These are phyloP conservation scores for Sarcomyxa edulis DNA, from an alignment of 768 basidiomycete genomes.

Conservation along the genomic window DNA sequence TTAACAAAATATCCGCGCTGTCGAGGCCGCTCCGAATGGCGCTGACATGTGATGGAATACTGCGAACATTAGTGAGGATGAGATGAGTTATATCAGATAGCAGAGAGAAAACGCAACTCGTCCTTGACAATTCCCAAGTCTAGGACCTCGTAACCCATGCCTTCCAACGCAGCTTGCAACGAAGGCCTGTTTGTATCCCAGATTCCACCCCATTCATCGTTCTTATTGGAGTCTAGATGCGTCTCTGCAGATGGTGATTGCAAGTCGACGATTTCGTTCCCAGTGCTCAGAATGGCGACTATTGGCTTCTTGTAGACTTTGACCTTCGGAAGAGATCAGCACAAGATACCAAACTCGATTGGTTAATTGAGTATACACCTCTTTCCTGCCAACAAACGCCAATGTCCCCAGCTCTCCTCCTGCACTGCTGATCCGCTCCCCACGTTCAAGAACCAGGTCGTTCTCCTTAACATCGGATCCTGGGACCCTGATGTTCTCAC, in stretches of 20 bases:
- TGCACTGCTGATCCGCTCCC: conserved; percentile 52
- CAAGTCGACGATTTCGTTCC: conserved; percentile 74
- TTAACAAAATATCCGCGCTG: conserved; percentile 68
- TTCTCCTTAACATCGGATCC: conserved; percentile 72
- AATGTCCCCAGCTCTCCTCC: conserved; percentile 86
- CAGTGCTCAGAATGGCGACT: conserved; percentile 81
- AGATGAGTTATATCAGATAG: neutral
- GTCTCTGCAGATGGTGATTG: conserved; percentile 35
- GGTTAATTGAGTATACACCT: conserved; percentile 50
- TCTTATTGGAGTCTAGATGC: conserved; percentile 14
- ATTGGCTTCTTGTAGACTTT: conserved; percentile 65
- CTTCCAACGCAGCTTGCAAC: conserved; percentile 60
- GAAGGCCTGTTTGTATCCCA: conserved; percentile 88
- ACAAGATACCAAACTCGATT: no score
- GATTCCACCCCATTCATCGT: conserved; percentile 60
- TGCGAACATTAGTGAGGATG: conserved; percentile 16
- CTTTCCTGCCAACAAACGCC: conserved; percentile 68
- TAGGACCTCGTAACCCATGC: conserved; percentile 70
- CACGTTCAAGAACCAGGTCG: conserved; percentile 59
- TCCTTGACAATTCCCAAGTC: conserved; percentile 82
- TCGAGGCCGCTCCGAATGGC: conserved; percentile 54
- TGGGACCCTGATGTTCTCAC: conserved; percentile 69
- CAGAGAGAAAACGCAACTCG: conserved; percentile 32
- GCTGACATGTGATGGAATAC: conserved; percentile 51
- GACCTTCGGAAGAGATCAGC: conserved; percentile 39